Conservation (phyloP, 768 basidiomycete genomes). For the Boletus vinaceobasis region DNA sequence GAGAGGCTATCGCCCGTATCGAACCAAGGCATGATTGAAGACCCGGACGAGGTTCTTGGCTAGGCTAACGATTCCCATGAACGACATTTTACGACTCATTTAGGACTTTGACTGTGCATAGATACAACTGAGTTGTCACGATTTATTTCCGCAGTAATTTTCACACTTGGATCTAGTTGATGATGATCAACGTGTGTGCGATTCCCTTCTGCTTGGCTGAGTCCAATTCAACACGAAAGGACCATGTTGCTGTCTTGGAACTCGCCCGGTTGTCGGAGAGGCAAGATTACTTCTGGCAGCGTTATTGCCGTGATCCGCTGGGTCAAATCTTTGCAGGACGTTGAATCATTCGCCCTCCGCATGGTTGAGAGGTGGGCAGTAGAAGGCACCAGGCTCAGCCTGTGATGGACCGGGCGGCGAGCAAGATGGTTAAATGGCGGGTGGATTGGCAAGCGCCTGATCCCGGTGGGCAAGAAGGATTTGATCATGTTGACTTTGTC, state of each 20-base stretch:
- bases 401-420: too few species aligned
- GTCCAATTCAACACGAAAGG: background rate
- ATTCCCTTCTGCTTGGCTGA: too few species aligned
- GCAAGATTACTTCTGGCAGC: background rate
- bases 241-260: background rate
- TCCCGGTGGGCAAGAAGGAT: too few species aligned
- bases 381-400: too few species aligned
- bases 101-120: background rate
- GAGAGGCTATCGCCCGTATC: slow-evolving; percentile 39
- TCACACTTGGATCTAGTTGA: background rate
- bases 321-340: background rate
- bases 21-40: slow-evolving; percentile 23
- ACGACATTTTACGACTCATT: background rate
- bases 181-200: background rate
- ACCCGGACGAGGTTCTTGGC: background rate
- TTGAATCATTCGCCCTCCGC: background rate
- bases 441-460: too few species aligned
- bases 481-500: too few species aligned
- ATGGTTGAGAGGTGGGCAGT: background rate
- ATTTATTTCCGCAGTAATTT: background rate
- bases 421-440: too few species aligned
- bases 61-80: background rate
- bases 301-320: too few species aligned
- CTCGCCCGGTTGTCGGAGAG: background rate
- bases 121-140: background rate